A percentile compares a stretch with the other conserved stretches of the same genome.
Evolutionary conservation across 2,329 filamentous ascomycete species (phyloP).

Genomic region (Cytospora piceicola): DNA sequence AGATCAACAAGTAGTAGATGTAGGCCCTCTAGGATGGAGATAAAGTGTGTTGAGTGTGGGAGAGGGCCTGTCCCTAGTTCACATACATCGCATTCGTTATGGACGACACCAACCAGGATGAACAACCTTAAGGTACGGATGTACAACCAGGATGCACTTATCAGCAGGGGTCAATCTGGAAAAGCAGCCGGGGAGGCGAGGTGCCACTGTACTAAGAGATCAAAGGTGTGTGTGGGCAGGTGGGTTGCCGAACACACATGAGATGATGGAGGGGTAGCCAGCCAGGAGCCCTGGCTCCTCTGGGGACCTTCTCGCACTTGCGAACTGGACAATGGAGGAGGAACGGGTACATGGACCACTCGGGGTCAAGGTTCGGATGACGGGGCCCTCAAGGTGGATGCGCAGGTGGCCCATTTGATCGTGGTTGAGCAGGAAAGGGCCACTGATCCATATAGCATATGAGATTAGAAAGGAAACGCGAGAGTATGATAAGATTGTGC

Average conservation of each 20-base stretch:
- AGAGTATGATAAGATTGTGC: conserved; percentile 6
- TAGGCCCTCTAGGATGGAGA: conserved; percentile 19
- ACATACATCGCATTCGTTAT: conserved; percentile 21
- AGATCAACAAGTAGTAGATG: conserved; percentile 26
- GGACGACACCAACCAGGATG: conserved; percentile 19
- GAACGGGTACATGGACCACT: conserved; percentile 2
- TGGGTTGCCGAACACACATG: conserved; percentile 27
- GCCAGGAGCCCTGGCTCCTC: conserved; percentile 17
- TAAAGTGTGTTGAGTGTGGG: conserved; percentile 17
- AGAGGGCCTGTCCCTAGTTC: conserved; percentile 5
- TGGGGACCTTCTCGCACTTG: conserved; percentile 18
- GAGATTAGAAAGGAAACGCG: conserved; percentile 5
- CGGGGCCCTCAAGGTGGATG: conserved; percentile 1
- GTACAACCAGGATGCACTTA: conserved; percentile 30
- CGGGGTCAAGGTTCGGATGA: conserved; percentile 3
- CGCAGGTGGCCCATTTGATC: conserved; percentile 12
- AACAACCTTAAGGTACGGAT: conserved; percentile 28
- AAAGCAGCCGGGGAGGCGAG: conserved; percentile 29
- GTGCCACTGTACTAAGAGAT: conserved; percentile 23
- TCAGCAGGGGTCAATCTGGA: conserved; percentile 26
- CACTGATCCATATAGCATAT: not conserved
- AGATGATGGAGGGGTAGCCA: conserved; percentile 26
- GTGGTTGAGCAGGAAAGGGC: not conserved
- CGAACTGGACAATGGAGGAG: conserved; percentile 24
- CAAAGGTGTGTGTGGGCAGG: conserved; percentile 31